These are phyloP conservation scores for Sporothrix humicola DNA, from an alignment of 2,329 filamentous ascomycete genomes.

Conservation along the genomic window DNA sequence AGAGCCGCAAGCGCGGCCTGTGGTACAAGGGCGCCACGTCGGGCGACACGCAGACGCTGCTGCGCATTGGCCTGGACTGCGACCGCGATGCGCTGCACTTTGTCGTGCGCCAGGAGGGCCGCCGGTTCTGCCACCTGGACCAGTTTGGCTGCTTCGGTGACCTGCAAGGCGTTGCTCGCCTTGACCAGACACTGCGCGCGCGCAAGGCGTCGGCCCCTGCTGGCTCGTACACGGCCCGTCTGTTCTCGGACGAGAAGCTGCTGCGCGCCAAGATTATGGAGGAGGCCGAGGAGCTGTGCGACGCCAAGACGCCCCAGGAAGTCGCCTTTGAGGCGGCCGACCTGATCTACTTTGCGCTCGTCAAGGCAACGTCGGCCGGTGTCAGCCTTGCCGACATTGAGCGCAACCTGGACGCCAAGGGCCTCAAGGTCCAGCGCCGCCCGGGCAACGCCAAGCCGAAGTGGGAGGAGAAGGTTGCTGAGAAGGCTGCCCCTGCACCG, in stretches of 20 bases:
- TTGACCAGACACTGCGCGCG: constrained; percentile 84
- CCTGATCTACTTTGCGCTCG: constrained; percentile 92
- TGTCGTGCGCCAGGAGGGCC: constrained; percentile 84
- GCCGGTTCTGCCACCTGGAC: constrained; percentile 89
- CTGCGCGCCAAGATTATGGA: constrained; percentile 97
- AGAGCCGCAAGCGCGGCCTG: constrained; percentile 90
- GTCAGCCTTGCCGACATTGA: constrained; percentile 90
- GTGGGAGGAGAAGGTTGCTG: constrained; percentile 79
- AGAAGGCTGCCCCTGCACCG: constrained; percentile 30
- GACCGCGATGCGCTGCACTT: constrained; percentile 93
- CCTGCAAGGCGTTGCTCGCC: constrained; percentile 76
- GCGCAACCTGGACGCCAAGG: constrained; percentile 90
- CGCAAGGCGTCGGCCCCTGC: constrained; percentile 82
- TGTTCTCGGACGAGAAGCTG: constrained; percentile 91
- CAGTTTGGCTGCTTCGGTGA: constrained; percentile 93
- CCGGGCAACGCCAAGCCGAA: constrained; percentile 93
- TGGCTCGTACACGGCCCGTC: constrained; percentile 89
- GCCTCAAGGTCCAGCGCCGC: constrained; percentile 90
- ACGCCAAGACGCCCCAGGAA: constrained; percentile 70
- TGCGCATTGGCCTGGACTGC: constrained; percentile 86
- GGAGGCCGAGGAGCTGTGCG: constrained; percentile 92
- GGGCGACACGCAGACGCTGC: constrained; percentile 88
- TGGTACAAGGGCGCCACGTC: constrained; percentile 98
- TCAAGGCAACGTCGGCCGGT: constrained; percentile 83
- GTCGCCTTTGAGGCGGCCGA: constrained; percentile 95